Conservation (phyloP, 163 green algal species). For the Chlorella variabilis region DNA sequence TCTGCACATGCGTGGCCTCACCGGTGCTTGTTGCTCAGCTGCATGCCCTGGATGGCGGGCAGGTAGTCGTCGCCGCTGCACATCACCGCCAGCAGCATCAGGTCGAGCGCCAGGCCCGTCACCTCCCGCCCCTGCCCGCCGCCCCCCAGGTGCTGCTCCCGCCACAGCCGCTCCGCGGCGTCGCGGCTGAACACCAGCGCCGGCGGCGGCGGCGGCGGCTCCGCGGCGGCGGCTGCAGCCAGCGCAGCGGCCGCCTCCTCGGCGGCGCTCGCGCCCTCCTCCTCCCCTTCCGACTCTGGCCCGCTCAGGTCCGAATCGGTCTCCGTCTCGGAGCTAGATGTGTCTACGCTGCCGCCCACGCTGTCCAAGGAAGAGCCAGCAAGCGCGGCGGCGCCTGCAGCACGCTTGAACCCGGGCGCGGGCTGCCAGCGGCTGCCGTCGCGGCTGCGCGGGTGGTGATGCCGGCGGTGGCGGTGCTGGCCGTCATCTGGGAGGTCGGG, state of each 20-base stretch:
- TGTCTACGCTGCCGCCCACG: not conserved
- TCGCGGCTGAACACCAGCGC: constrained; percentile 21
- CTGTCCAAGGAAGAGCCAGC: not conserved
- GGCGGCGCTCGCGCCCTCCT: not conserved
- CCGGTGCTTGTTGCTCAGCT: constrained; percentile 38
- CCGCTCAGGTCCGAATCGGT: not conserved
- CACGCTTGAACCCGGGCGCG: not conserved
- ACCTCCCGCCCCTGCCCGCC: not conserved
- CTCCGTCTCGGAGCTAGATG: not conserved
- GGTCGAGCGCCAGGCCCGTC: constrained; percentile 55
- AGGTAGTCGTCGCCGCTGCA: constrained; percentile 86
- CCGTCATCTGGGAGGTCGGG: not conserved
- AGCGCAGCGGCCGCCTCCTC: not conserved
- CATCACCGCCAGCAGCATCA: constrained; percentile 77
- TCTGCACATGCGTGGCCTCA: no score
- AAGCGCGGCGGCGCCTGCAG: not conserved
- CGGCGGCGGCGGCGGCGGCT: not conserved
- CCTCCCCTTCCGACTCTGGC: not conserved
- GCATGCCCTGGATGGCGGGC: constrained; percentile 55
- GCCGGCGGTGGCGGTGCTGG: not conserved
- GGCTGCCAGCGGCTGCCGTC: not conserved
- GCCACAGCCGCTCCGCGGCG: constrained; percentile 13
- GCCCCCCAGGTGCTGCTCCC: constrained; percentile 23
- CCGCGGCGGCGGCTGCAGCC: not conserved
- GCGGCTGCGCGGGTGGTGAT: not conserved